Conservation (phyloP, 1,139 yeast species). For the Nakaseomyces sp. region DNA sequence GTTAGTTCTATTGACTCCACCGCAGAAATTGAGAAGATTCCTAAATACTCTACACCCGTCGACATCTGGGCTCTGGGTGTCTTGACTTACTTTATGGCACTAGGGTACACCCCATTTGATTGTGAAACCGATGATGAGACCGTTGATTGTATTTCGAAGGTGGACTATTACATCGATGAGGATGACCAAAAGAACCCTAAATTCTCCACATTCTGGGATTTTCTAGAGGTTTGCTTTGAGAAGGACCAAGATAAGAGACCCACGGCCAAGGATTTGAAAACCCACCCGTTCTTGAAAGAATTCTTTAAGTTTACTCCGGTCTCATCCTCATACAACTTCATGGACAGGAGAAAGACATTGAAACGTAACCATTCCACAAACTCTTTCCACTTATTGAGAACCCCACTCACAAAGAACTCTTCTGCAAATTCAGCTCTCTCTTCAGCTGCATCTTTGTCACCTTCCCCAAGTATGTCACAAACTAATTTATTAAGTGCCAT, state of each 20-base stretch:
- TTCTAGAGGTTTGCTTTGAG: slow-evolving; percentile 47
- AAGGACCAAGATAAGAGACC: slow-evolving; percentile 41
- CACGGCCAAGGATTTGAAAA: slow-evolving; percentile 39
- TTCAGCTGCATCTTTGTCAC: slow-evolving; percentile 1
- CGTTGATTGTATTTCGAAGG: slow-evolving; percentile 47
- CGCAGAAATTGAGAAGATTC: slow-evolving; percentile 14
- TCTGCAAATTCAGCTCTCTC: not conserved
- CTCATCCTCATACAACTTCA: not conserved
- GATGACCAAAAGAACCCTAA: slow-evolving; percentile 17
- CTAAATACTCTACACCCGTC: slow-evolving; percentile 44
- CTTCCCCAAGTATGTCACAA: slow-evolving; percentile 1
- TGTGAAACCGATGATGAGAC: slow-evolving; percentile 68
- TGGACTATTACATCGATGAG: slow-evolving; percentile 48
- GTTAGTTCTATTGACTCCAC: slow-evolving; percentile 15
- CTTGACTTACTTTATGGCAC: slow-evolving; percentile 57
- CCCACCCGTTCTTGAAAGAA: slow-evolving; percentile 37
- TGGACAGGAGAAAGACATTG: slow-evolving; percentile 1
- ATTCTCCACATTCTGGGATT: slow-evolving; percentile 48
- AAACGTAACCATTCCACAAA: slow-evolving; percentile 4
- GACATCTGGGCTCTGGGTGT: slow-evolving; percentile 80
- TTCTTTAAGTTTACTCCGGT: slow-evolving; percentile 14
- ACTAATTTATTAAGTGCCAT: not conserved
- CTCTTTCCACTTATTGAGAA: slow-evolving; percentile 1
- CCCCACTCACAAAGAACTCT: not conserved
- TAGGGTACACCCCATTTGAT: slow-evolving; percentile 76